These are phyloP conservation scores for Alternaria alternata DNA, from an alignment of 2,329 filamentous ascomycete species.

Conservation along the genomic window DNA sequence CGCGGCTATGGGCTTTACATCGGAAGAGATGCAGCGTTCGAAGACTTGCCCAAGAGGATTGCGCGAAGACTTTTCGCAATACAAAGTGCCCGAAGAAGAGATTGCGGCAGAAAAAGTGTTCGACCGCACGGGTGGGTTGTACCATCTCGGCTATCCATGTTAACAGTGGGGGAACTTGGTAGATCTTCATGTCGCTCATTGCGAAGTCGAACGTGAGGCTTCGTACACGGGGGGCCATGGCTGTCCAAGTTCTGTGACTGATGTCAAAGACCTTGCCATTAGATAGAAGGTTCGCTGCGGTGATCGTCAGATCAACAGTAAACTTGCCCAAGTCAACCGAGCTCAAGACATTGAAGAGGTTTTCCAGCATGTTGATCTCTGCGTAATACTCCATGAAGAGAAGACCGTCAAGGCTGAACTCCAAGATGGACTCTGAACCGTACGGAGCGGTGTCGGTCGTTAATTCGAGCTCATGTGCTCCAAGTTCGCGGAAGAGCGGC, in stretches of 20 bases:
- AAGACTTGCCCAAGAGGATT: neutral
- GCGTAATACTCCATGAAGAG: conserved; percentile 2
- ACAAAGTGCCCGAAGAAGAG: neutral
- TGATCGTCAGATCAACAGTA: neutral
- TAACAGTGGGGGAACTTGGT: neutral
- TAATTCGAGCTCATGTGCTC: neutral
- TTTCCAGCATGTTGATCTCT: conserved; percentile 1
- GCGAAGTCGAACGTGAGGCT: neutral
- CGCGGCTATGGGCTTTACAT: neutral
- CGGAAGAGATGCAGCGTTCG: conserved; percentile 1
- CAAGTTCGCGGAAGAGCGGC: neutral
- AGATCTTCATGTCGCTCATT: neutral
- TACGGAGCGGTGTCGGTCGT: neutral
- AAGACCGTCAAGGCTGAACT: neutral
- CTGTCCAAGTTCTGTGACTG: neutral
- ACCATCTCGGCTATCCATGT: neutral
- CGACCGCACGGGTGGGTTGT: neutral
- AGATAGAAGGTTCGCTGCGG: neutral
- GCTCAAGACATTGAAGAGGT: neutral
- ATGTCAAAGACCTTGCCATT: neutral
- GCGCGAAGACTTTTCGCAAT: neutral
- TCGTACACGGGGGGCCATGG: neutral
- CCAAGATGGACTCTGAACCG: neutral
- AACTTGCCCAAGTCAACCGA: neutral
- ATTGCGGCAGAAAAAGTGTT: neutral